Base-by-base conservation (phyloP, 1,139 yeast species). In the Insectozyma bohioensis region DNA sequence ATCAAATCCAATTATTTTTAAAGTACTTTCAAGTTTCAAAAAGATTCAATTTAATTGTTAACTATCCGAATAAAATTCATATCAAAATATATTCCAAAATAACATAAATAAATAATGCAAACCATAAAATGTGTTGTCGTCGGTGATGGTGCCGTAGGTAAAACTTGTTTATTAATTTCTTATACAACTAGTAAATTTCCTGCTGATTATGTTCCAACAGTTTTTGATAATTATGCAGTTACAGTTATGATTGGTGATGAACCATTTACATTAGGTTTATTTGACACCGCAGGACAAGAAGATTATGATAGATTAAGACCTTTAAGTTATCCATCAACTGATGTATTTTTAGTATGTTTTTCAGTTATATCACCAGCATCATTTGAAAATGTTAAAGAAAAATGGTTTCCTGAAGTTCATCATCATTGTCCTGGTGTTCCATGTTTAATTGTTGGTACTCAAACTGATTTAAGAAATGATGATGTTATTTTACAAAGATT, bases 231-330 rank as follows among this genome's bases (percentile, higher is more conserved):
- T 68, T 92, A 92, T 58, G 97, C 97, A 9, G 98, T 92, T 34
- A 90, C 97, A 2, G 97, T 92, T 36, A 90, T 92, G 87, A 92
- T 92, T 58, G 97, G 97, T 33, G 97, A 90, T 58, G 97, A 90
- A 63, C 97, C 97, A 28, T 90, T 87, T 62, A 92, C 97, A 14
- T 77, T 92, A 52, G 97, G 97, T 11, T 71, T 92, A 43, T 92
- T 90, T 57, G 98, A 92, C 68, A 92, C 98, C 28, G 97, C 98
- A 13, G 98, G 98, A 28, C 98, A 92, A 70, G 97, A 90, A 74
- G 97, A 92, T 70, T 92, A 92, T 61, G 98, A 92, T 64, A 78
- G 98, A 58, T 72, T 92, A 57, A 85, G 98, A 66, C 98, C 98
- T 8, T 75, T 92, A 51, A 84, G 95, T 39, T 92, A 92, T 61